These are phyloP conservation scores for Castanospermum australe DNA, from an alignment of 306 rosid species.

Conservation along the genomic window DNA sequence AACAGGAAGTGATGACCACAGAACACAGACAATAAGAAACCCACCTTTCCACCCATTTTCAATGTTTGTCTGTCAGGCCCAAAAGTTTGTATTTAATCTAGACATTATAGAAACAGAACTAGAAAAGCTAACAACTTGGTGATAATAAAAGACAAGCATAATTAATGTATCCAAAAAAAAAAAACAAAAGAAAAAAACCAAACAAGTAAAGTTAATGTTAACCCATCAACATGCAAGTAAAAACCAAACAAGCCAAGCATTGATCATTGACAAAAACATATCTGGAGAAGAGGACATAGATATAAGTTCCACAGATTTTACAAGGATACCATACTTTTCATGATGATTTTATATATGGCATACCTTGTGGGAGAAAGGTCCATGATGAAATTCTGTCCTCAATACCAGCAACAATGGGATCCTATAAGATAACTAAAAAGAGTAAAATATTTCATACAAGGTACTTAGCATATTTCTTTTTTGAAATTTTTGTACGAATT, in stretches of 20 bases:
- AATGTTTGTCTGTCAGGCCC: not conserved
- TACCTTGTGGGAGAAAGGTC: conserved; percentile 99
- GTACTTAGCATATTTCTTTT: not conserved
- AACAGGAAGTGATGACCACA: not conserved
- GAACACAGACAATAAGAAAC: not conserved
- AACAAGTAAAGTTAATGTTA: not conserved
- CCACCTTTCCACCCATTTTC: not conserved
- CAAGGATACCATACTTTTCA: not conserved
- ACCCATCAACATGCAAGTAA: not conserved
- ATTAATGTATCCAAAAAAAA: too few relatives aligned
- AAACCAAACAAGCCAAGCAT: not conserved
- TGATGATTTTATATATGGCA: conserved; percentile 16
- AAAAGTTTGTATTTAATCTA: not conserved
- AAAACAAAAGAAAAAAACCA: too few relatives aligned
- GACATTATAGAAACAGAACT: conserved; percentile 13
- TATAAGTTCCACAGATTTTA: conserved; percentile 2
- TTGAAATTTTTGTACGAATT: not conserved
- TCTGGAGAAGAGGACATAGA: not conserved
- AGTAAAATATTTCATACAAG: conserved; percentile 20
- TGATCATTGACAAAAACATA: not conserved
- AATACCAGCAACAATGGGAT: conserved; percentile 86
- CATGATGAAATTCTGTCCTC: conserved; percentile 92
- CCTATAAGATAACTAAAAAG: conserved; percentile 51
- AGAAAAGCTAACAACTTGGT: not conserved
- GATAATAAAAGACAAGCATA: not conserved